Evolutionary conservation across 1,284 basidiomycete genomes (phyloP), one percentile per base, ranked within the genome.

Genomic region (Naganishia sp.): DNA sequence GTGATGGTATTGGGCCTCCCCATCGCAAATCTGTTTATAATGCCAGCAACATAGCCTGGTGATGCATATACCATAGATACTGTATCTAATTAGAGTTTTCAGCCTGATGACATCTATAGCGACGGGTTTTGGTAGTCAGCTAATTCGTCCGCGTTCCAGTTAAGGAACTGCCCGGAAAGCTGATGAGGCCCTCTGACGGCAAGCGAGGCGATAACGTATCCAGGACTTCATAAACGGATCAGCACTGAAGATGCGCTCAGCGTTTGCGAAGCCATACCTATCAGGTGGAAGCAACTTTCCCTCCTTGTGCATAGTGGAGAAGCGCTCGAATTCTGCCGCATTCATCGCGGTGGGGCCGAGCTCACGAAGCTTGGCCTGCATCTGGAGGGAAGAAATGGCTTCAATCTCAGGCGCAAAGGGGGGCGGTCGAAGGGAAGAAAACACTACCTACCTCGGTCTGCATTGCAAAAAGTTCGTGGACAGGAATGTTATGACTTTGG

Each of bases 151-250:
- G 74, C 78, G 60, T 81, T 74, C 82, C 83, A 85, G 61, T 79
- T 78, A 54, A 83, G 68, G 61, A 83, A 85, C 52, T 78, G 74
- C n/a, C 84, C 84, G 9, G 75, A 80, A 25, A 78, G 68, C 11
- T 76, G 71, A 23, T 70, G 68, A 2, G 71, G 74, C 1, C 78
- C 82, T 25, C 64, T 68, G 2, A 81, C 70, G 0, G 82, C 82
- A 6, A 83, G 70, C 0, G 80, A 81, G 6, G 83, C 83, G 36
- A 84, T 77, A 2, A 82, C 81, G 11, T 76, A 73, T 9, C 81
- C 83, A 0, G 83, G 79, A 66, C 77, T 77, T 64, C 6, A 45
- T 16, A 18, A 3, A 11, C 13, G 21, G 21, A 11, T 54, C 43
- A 64, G 42, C 31, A 6, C 44, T n/a, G 48, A 25, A 25, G 33